These are phyloP conservation scores for Pseudogymnoascus sp. DNA, from an alignment of 2,329 filamentous ascomycete genomes.

Conservation along the genomic window DNA sequence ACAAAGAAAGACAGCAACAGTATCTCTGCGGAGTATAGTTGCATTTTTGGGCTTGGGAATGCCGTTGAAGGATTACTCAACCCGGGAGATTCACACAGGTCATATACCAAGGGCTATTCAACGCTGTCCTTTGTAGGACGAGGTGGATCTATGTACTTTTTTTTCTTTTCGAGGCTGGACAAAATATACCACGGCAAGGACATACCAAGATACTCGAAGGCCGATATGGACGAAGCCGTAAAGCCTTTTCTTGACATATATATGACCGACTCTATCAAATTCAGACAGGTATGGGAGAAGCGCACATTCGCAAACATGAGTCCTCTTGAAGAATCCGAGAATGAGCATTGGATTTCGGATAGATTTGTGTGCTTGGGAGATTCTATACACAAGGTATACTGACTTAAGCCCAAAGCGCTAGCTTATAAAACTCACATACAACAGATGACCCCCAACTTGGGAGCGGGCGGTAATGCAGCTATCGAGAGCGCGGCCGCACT, in stretches of 20 bases:
- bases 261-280: conserved; percentile 11
- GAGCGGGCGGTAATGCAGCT: conserved; percentile 34
- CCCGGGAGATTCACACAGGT: conserved; percentile 8
- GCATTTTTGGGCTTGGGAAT: conserved; percentile 19
- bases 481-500: conserved; percentile 33
- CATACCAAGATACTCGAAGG: conserved; percentile 18
- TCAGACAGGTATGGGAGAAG: conserved; percentile 14
- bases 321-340: conserved; percentile 15
- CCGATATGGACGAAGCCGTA: conserved; percentile 12
- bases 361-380: conserved; percentile 21
- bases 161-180: conserved; percentile 15
- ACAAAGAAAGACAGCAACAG: conserved; percentile 12
- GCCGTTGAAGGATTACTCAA: conserved; percentile 11
- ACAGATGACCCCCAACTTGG: conserved; percentile 24
- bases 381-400: conserved; percentile 23
- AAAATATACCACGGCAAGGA: conserved; percentile 11
- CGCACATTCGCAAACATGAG: conserved; percentile 10
- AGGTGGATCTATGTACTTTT: conserved; percentile 14
- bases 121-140: conserved; percentile 14
- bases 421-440: conserved; percentile 1
- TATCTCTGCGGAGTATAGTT: conserved; percentile 21
- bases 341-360: conserved; percentile 19
- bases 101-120: conserved; percentile 12
- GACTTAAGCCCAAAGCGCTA: neutral
- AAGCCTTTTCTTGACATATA: conserved; percentile 10